Percentiles rank a stretch among this genome's conserved stretches.
These are phyloP conservation scores for Sporobolomyces pararoseus DNA, from an alignment of 768 basidiomycete species.

Conservation along the genomic window DNA sequence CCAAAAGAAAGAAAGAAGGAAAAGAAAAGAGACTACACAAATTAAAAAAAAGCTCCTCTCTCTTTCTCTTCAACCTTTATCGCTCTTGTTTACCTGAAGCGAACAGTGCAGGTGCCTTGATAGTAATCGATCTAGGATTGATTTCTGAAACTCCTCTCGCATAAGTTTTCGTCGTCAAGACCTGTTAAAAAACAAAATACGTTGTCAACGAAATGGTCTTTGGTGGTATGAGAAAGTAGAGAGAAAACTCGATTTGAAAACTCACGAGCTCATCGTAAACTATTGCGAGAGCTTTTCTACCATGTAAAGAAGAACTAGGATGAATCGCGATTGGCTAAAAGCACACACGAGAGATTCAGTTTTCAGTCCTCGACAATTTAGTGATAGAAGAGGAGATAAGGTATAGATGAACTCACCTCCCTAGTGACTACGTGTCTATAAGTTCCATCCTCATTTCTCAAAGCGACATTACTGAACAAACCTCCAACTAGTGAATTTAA, in stretches of 20 bases:
- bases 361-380: slow-evolving; percentile 30
- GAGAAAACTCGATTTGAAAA: slow-evolving; percentile 3
- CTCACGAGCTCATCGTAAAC: slow-evolving; percentile 86
- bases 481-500: slow-evolving; percentile 71
- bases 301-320: slow-evolving; percentile 74
- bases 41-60: too few relatives aligned
- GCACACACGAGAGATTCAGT: slow-evolving; percentile 1
- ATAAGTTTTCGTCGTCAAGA: slow-evolving; percentile 78
- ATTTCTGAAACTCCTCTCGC: slow-evolving; percentile 86
- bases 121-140: slow-evolving; percentile 56
- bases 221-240: too few relatives aligned
- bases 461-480: slow-evolving; percentile 74
- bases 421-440: slow-evolving; percentile 64
- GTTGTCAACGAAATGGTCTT: background rate
- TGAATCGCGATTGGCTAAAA: slow-evolving; percentile 77
- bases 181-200: slow-evolving; percentile 50
- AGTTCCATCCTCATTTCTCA: slow-evolving; percentile 75
- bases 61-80: too few relatives aligned
- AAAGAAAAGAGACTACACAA: too few relatives aligned
- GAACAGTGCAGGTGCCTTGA: background rate
- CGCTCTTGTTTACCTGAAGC: too few relatives aligned
- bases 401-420: slow-evolving; percentile 46
- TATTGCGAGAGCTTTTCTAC: slow-evolving; percentile 78
- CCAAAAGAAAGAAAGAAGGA: too few relatives aligned
- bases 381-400: slow-evolving; percentile 38